These are phyloP conservation scores for Diplodia sapinea DNA, from an alignment of 2,329 filamentous ascomycete genomes.

Conservation along the genomic window DNA sequence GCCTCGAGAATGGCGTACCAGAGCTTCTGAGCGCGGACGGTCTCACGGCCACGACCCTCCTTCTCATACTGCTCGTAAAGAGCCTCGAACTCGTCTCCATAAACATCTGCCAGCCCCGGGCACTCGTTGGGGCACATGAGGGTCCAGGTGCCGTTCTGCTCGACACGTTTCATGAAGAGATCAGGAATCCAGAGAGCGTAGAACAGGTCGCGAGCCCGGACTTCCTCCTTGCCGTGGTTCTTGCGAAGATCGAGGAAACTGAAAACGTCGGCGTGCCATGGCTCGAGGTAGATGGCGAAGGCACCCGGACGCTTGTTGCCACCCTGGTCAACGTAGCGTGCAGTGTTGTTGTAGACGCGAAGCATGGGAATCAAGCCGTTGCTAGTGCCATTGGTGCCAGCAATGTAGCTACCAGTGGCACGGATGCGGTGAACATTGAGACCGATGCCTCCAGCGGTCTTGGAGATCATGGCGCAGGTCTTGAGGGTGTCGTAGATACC, in stretches of 20 bases:
- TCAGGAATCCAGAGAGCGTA: slow-evolving; percentile 98
- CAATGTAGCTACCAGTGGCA: slow-evolving; percentile 96
- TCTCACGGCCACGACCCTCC: slow-evolving; percentile 85
- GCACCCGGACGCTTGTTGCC: slow-evolving; percentile 99
- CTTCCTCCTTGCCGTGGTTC: slow-evolving; percentile 99
- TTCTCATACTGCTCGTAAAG: slow-evolving; percentile 92
- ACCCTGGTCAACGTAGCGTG: slow-evolving; percentile 97
- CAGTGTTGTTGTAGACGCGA: slow-evolving; percentile 98
- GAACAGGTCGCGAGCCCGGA: slow-evolving; percentile 96
- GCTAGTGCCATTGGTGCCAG: slow-evolving; percentile 95
- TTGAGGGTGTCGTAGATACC: slow-evolving; percentile 99
- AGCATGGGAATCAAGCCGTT: slow-evolving; percentile 98
- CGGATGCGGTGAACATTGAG: slow-evolving; percentile 96
- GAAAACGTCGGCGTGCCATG: slow-evolving; percentile 97
- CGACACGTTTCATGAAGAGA: slow-evolving; percentile 99
- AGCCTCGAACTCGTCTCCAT: slow-evolving; percentile 95
- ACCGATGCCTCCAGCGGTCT: slow-evolving; percentile 97
- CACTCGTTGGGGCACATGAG: slow-evolving; percentile 98
- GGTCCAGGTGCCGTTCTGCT: slow-evolving; percentile 96
- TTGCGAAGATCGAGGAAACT: slow-evolving; percentile 97
- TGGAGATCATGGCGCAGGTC: slow-evolving; percentile 99
- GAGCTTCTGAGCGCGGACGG: slow-evolving; percentile 95
- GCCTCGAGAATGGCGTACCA: slow-evolving; percentile 99
- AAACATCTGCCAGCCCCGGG: slow-evolving; percentile 92
- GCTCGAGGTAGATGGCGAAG: slow-evolving; percentile 98